Base-by-base conservation (phyloP, 495 filamentous ascomycete species). In the Trichoderma erinaceum region DNA sequence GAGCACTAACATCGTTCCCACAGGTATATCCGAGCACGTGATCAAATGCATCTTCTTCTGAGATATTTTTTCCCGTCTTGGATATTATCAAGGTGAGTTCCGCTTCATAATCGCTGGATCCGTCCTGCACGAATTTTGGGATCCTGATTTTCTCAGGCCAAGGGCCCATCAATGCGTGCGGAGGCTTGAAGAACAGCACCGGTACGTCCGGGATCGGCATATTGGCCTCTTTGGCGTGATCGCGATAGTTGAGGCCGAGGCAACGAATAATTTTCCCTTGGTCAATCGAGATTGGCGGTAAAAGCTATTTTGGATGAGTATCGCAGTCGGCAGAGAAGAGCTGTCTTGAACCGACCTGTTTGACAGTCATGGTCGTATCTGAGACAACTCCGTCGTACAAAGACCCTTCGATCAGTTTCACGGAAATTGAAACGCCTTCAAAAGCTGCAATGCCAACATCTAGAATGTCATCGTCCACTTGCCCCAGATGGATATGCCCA, bases 241-340 rank as follows among this genome's bases (percentile, higher is more conserved):
- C 78, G 41, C 68, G 68, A 66, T 83, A 83, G 68, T 83, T 84
- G 35, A 83, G 69, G 0, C 82, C 80, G 50, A 83, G 44, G 65
- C 81, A 83, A 0, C 79, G 75, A 63, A 86, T 86, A 11, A 80
- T 75, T 44, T 75, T 78, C 46, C 80, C 77, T 35, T 84, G 80
- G 16, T 78, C 74, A 25, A 66, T 50, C 11, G 72, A 61, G 1
- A 81, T 68, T 1, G 78, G 79, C 3, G 79, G 73, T 21, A 81
- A 75, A 13, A 80, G 70, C 70, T 71, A 41, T 21, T 5, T 16
- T 46, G 18, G 1, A 46, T 16, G 43, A 46, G 43, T 11, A 80
- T 13, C 75, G 69, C 32, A 81, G 75, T 27, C 75, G 7, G 35
- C 2, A 38, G 4, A 5, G 35, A 2, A 38, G 35, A 38, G 35